Conservation (phyloP, 768 basidiomycete genomes). For the Agrocybe praecox region DNA sequence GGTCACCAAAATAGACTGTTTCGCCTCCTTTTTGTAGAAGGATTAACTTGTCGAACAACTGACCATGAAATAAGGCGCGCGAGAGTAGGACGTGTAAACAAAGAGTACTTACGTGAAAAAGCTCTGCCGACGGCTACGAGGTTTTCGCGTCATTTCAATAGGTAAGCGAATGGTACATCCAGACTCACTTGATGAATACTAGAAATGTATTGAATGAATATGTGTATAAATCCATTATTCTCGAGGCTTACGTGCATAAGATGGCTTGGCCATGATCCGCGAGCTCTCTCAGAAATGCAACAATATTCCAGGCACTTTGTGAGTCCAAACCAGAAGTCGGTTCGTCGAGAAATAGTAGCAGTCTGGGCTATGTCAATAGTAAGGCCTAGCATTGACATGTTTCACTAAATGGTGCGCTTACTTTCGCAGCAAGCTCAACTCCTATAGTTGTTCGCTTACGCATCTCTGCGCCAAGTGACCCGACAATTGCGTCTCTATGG, state of each 20-base stretch:
- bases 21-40: conserved; percentile 78
- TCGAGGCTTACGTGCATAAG: conserved; percentile 68
- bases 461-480: conserved; percentile 65
- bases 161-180: background rate
- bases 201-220: background rate
- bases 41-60: conserved; percentile 72
- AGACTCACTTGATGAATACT: conserved; percentile 44
- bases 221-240: background rate
- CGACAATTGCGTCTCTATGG: conserved; percentile 62
- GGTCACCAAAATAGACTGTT: conserved; percentile 71
- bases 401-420: conserved; percentile 32
- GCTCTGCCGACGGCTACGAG: conserved; percentile 69
- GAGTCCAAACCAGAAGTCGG: conserved; percentile 88
- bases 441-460: conserved; percentile 84
- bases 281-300: conserved; percentile 72
- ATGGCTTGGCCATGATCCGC: conserved; percentile 85
- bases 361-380: conserved; percentile 52
- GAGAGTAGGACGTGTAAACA: background rate
- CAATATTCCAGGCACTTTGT: conserved; percentile 83
- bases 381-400: background rate
- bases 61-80: background rate
- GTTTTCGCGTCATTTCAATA: background rate
- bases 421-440: conserved; percentile 85
- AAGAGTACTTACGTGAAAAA: conserved; percentile 58
- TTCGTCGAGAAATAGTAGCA: conserved; percentile 86